These are phyloP conservation scores for Candida sojae DNA, from an alignment of 1,139 yeast genomes.

Conservation along the genomic window DNA sequence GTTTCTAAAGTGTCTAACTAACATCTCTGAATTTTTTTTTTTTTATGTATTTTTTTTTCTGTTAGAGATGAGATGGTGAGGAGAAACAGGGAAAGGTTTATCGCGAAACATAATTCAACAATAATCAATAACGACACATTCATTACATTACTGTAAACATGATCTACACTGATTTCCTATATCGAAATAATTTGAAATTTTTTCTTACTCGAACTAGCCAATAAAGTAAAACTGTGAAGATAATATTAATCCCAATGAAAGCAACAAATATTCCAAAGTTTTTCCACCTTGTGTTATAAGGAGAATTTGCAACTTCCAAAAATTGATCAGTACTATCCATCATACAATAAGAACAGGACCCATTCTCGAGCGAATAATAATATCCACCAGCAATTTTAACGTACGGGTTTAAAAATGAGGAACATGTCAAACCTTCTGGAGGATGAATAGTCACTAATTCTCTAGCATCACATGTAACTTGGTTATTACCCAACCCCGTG, in stretches of 20 bases:
- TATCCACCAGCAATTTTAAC: constrained; percentile 52
- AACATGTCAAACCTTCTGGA: constrained; percentile 58
- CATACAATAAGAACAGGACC: constrained; percentile 54
- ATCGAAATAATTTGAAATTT: constrained; percentile 20
- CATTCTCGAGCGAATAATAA: constrained; percentile 23
- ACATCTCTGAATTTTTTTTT: neutral
- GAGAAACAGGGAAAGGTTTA: neutral
- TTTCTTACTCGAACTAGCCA: constrained; percentile 80
- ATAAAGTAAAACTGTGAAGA: constrained; percentile 56
- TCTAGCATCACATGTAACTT: constrained; percentile 25
- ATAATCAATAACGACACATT: no score
- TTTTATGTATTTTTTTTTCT: neutral
- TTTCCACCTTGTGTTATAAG: constrained; percentile 61
- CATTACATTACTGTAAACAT: neutral
- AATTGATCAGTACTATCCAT: constrained; percentile 52
- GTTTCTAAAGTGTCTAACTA: neutral
- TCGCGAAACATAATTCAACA: neutral
- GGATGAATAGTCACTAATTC: constrained; percentile 31
- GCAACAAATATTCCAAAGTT: constrained; percentile 60
- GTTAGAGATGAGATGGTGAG: neutral
- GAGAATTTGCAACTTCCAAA: constrained; percentile 44
- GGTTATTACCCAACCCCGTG: constrained; percentile 26
- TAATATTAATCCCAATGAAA: constrained; percentile 53
- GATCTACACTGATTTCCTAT: neutral
- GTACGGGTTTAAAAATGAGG: constrained; percentile 48